These are phyloP conservation scores for Gymnopilus dilepis DNA, from an alignment of 768 basidiomycete species.

Conservation along the genomic window DNA sequence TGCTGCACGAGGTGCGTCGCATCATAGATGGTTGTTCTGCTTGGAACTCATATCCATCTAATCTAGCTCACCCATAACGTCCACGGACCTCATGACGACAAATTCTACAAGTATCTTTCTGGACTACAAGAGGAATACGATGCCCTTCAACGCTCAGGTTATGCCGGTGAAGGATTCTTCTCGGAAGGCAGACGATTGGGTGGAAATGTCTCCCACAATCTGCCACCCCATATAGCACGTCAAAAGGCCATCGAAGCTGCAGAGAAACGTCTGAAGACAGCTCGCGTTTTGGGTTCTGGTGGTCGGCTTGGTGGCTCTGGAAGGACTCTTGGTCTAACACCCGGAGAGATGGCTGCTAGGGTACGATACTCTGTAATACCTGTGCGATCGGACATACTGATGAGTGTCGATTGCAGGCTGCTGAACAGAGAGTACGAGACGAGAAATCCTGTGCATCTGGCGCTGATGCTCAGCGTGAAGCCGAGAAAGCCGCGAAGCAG, in stretches of 20 bases:
- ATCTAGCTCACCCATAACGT: constrained; percentile 84
- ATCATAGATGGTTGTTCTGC: neutral
- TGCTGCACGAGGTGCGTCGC: constrained; percentile 83
- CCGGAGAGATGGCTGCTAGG: constrained; percentile 75
- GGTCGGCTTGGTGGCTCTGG: constrained; percentile 62
- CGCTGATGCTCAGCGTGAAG: constrained; percentile 59
- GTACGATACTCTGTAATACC: constrained; percentile 39
- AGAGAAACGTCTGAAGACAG: constrained; percentile 65
- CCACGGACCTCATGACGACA: constrained; percentile 89
- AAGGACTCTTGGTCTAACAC: constrained; percentile 50
- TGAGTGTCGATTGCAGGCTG: constrained; percentile 61
- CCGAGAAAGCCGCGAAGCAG: constrained; percentile 69
- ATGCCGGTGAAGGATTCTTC: constrained; percentile 91
- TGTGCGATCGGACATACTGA: neutral
- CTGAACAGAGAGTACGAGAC: constrained; percentile 77
- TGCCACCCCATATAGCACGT: constrained; percentile 68
- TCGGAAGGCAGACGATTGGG: constrained; percentile 76
- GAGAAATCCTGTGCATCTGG: constrained; percentile 78
- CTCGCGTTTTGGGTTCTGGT: constrained; percentile 51
- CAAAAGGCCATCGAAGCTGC: constrained; percentile 79
- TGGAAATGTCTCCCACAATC: constrained; percentile 65
- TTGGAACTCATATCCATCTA: neutral
- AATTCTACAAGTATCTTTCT: constrained; percentile 75
- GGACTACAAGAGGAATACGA: constrained; percentile 87
- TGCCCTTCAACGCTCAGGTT: constrained; percentile 77